A percentile compares a stretch with the other conserved stretches of the same genome.
Evolutionary conservation across 495 filamentous ascomycete species (phyloP).

Genomic region (Tuber magnatum): DNA sequence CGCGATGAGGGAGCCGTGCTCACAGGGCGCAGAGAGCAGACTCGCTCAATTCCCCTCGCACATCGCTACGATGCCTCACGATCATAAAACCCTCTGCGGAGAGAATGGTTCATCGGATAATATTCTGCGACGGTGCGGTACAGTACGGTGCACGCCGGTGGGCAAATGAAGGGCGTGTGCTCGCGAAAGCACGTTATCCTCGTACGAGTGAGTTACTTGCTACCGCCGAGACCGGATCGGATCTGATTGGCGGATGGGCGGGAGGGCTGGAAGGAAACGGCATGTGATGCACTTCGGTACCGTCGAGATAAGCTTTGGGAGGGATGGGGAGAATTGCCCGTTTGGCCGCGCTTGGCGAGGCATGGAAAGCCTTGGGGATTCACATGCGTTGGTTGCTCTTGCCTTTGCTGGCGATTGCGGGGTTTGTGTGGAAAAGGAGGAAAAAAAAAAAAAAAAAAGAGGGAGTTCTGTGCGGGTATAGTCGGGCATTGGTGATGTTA

Average conservation of each 20-base stretch:
- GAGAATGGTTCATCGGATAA: background rate
- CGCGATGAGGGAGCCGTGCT: background rate
- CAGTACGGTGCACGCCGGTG: background rate
- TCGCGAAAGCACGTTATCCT: background rate
- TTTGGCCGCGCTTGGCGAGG: background rate
- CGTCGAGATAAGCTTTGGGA: slow-evolving; percentile 3
- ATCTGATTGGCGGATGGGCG: background rate
- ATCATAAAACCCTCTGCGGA: background rate
- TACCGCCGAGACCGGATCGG: background rate
- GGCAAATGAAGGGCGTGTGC: background rate
- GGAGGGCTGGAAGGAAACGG: background rate
- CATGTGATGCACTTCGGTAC: background rate
- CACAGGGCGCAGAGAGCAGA: background rate
- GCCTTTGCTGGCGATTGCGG: background rate
- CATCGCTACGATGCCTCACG: background rate
- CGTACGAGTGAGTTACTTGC: background rate
- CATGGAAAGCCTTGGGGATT: background rate
- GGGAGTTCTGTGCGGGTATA: background rate
- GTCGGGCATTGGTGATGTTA: background rate
- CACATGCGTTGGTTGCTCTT: background rate
- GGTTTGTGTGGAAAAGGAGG: background rate
- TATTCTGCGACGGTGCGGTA: background rate
- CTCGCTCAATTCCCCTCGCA: background rate
- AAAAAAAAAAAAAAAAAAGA: too few species aligned
- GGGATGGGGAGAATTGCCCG: background rate